Conservation (phyloP, 2,329 filamentous ascomycete species). For the Leptodontidium sp. region DNA sequence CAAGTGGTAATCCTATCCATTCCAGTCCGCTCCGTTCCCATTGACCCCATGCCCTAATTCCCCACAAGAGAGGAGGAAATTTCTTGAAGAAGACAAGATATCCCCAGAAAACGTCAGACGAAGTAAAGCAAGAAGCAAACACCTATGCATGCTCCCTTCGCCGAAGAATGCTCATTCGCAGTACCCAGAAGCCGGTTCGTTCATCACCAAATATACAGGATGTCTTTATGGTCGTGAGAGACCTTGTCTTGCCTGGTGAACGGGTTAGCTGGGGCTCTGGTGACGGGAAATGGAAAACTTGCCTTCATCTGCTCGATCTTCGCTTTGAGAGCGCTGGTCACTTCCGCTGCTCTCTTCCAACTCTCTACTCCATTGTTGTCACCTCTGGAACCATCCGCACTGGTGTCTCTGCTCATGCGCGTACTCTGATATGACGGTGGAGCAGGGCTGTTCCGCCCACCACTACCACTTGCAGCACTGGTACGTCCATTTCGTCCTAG, state of each 20-base stretch:
- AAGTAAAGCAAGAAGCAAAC: constrained; percentile 23
- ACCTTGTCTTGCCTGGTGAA: constrained; percentile 57
- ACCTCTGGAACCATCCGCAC: constrained; percentile 41
- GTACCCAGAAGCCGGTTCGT: constrained; percentile 18
- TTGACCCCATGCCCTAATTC: not conserved
- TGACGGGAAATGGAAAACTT: constrained; percentile 35
- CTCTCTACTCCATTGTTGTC: constrained; percentile 74
- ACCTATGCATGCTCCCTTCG: constrained; percentile 33
- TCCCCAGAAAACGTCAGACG: not conserved
- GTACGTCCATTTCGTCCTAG: constrained; percentile 43
- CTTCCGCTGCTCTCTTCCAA: constrained; percentile 96
- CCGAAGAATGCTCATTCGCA: constrained; percentile 31
- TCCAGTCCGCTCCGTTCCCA: not conserved
- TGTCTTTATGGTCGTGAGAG: constrained; percentile 53
- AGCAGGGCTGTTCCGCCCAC: constrained; percentile 45
- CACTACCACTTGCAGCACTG: constrained; percentile 45
- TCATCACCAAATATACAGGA: constrained; percentile 18
- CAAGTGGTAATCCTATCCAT: constrained; percentile 8
- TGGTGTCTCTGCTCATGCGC: constrained; percentile 46
- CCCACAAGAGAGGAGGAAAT: not conserved
- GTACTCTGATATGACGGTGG: constrained; percentile 36
- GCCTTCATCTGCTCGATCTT: constrained; percentile 99
- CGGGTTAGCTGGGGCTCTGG: constrained; percentile 21
- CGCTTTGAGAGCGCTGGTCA: constrained; percentile 96
- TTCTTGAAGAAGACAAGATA: not conserved